phyloP scores from a whole-genome alignment of 2,329 filamentous ascomycete species.

The Fusarium papillatum region DNA sequence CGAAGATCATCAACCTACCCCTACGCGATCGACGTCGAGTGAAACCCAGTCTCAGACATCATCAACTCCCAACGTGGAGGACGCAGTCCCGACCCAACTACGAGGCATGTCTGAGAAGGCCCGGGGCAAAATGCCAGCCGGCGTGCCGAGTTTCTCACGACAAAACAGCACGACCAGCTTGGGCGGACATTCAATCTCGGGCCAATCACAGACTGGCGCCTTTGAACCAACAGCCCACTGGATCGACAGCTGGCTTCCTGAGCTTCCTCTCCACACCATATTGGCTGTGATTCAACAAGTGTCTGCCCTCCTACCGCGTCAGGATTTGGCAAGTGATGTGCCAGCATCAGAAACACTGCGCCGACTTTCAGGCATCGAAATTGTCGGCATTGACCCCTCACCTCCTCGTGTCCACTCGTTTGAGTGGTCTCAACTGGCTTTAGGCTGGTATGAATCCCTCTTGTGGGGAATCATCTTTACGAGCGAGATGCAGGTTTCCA shows the following conservation, averaged over 20 bases:
- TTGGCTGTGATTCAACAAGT: conserved; percentile 81
- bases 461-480: conserved; percentile 95
- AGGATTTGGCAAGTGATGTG: conserved; percentile 59
- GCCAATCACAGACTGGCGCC: conserved; percentile 66
- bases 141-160: conserved; percentile 84
- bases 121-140: conserved; percentile 93
- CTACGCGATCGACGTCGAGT: conserved; percentile 74
- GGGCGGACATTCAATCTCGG: conserved; percentile 71
- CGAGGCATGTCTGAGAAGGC: conserved; percentile 98
- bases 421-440: conserved; percentile 90
- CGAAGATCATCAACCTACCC: conserved; percentile 65
- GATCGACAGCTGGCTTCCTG: conserved; percentile 96
- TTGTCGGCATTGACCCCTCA: conserved; percentile 81
- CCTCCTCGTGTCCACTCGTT: conserved; percentile 88
- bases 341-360: conserved; percentile 62
- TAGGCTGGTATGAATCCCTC: conserved; percentile 96
- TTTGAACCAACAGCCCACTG: conserved; percentile 88
- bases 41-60: conserved; percentile 74
- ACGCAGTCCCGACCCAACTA: conserved; percentile 85
- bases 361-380: conserved; percentile 70
- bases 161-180: conserved; percentile 92
- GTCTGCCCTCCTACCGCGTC: conserved; percentile 67
- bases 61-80: conserved; percentile 78
- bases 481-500: conserved; percentile 88
- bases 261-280: conserved; percentile 89